Evolutionary conservation across 1,284 basidiomycete species (phyloP), one percentile per base, ranked within the genome.

Genomic region (Cutaneotrichosporon arboriforme): DNA sequence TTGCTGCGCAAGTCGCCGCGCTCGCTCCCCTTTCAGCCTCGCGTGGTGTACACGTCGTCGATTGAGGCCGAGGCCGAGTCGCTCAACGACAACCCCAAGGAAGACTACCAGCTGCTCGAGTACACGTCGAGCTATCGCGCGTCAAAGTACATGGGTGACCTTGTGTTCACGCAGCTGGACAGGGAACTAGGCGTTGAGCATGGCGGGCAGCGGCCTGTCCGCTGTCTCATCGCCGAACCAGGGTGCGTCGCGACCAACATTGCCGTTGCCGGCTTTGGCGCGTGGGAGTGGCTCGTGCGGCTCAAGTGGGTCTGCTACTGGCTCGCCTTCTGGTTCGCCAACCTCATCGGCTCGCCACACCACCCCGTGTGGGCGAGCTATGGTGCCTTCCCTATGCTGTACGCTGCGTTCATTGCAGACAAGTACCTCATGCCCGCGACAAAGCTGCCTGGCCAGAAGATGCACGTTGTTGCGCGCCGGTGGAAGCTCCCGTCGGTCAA

Each of bases 11-110:
- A 56, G 31, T 71, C 72, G 13, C 72, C 74, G 8, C 26, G 59
- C 18, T 41, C 63, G 20, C 67, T 70, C 4, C 70, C 71, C 4
- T 63, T 69, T 42, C 79, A 79, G 18, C 79, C 84, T 0, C 82
- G 88, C 21, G 81, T 91, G 8, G 73, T 92, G 18, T 92, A 90
- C 87, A 84, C 84, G 54, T 86, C 87, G 2, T 90, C 88, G 1
- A 64, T 85, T 8, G 85, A 87, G 68, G 81, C 84, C 0, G 76
- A 74, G 15, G 79, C 82, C 0, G 64, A 73, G 22, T 79, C 73
- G 43, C 86, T 85, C 55, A 40, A 83, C 52, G 66, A 77, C 1
- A 76, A 80, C 34, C 62, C 67, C 3, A 43, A 72, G 4, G 59
- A 64, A 48, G 90, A 94, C 70, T 85, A 83, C 80, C 88, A 93